phyloP scores from a whole-genome alignment of 2,329 filamentous ascomycete genomes.

The Didymella segeticola region DNA sequence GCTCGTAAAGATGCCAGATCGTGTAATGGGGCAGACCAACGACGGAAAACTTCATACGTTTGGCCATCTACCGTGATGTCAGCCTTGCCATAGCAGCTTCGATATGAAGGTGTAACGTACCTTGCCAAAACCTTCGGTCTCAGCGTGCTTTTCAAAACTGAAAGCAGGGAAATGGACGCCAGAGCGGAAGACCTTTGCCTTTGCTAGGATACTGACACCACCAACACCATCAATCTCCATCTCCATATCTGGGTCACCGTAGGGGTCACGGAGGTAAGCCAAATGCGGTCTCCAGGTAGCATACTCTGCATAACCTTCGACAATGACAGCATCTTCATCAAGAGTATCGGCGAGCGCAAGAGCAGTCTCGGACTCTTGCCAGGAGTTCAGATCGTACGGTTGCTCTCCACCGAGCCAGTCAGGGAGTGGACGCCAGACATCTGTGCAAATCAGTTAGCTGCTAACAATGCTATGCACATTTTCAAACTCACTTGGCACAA shows the following conservation, averaged over 20 bases:
- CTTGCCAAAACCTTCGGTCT: slow-evolving; percentile 99
- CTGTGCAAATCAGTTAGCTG: slow-evolving; percentile 30
- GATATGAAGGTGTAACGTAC: slow-evolving; percentile 56
- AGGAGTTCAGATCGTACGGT: slow-evolving; percentile 97
- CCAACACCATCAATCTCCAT: slow-evolving; percentile 99
- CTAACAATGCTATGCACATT: slow-evolving; percentile 1
- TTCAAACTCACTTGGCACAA: slow-evolving; percentile 84
- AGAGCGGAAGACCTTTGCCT: slow-evolving; percentile 91
- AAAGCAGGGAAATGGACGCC: slow-evolving; percentile 98
- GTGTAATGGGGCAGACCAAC: slow-evolving; percentile 96
- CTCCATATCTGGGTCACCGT: slow-evolving; percentile 97
- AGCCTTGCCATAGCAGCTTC: slow-evolving; percentile 23
- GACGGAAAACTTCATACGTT: slow-evolving; percentile 93
- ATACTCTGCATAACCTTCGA: slow-evolving; percentile 98
- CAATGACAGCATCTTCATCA: slow-evolving; percentile 97
- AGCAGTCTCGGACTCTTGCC: slow-evolving; percentile 98
- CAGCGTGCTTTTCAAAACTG: slow-evolving; percentile 97
- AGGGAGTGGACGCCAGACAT: slow-evolving; percentile 97
- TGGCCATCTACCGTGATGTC: slow-evolving; percentile 78
- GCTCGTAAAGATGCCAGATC: slow-evolving; percentile 99
- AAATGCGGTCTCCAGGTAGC: slow-evolving; percentile 97
- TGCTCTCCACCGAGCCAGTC: slow-evolving; percentile 99
- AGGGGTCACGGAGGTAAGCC: slow-evolving; percentile 94
- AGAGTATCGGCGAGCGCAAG: slow-evolving; percentile 91
- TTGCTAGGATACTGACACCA: slow-evolving; percentile 95